A percentile compares a stretch with the other conserved stretches of the same genome.
These are phyloP conservation scores for Scedosporium aurantiacum DNA, from an alignment of 2,329 filamentous ascomycete genomes.

Conservation along the genomic window DNA sequence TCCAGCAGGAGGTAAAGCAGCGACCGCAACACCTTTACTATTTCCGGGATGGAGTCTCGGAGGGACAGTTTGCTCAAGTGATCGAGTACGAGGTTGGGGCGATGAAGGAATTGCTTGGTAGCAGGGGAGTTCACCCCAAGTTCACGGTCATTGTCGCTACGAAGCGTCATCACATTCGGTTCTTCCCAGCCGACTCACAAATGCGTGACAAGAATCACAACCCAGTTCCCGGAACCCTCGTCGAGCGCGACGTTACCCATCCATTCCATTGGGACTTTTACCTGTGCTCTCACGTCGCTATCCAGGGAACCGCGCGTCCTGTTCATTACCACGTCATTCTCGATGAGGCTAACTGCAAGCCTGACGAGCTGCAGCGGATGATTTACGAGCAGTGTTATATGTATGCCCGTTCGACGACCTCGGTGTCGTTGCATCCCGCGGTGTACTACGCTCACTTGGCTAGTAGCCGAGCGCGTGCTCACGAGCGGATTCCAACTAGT, in stretches of 20 bases:
- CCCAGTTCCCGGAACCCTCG: slow-evolving; percentile 71
- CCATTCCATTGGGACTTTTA: slow-evolving; percentile 87
- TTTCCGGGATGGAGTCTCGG: slow-evolving; percentile 84
- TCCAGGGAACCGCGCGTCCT: slow-evolving; percentile 87
- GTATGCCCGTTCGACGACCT: slow-evolving; percentile 83
- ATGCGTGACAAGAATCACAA: slow-evolving; percentile 65
- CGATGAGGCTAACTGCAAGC: slow-evolving; percentile 62
- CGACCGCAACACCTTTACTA: slow-evolving; percentile 71
- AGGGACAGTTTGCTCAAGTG: slow-evolving; percentile 74
- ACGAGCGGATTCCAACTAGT: slow-evolving; percentile 45
- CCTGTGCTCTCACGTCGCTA: slow-evolving; percentile 52
- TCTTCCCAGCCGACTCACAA: slow-evolving; percentile 55
- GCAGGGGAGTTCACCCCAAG: slow-evolving; percentile 38
- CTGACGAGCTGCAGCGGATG: slow-evolving; percentile 69
- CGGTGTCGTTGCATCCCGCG: slow-evolving; percentile 78
- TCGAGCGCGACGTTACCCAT: slow-evolving; percentile 83
- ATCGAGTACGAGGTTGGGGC: slow-evolving; percentile 65
- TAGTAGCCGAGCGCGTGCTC: slow-evolving; percentile 64
- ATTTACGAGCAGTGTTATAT: slow-evolving; percentile 94
- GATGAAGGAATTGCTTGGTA: slow-evolving; percentile 51
- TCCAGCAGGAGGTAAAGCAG: slow-evolving; percentile 40
- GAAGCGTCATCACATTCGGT: slow-evolving; percentile 89
- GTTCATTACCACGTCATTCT: slow-evolving; percentile 85
- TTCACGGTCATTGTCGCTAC: slow-evolving; percentile 82
- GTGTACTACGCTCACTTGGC: slow-evolving; percentile 95